Percentiles rank a stretch among this genome's conserved stretches.
These are phyloP conservation scores for Penicillium sp. DNA, from an alignment of 2,329 filamentous ascomycete species.

Conservation along the genomic window DNA sequence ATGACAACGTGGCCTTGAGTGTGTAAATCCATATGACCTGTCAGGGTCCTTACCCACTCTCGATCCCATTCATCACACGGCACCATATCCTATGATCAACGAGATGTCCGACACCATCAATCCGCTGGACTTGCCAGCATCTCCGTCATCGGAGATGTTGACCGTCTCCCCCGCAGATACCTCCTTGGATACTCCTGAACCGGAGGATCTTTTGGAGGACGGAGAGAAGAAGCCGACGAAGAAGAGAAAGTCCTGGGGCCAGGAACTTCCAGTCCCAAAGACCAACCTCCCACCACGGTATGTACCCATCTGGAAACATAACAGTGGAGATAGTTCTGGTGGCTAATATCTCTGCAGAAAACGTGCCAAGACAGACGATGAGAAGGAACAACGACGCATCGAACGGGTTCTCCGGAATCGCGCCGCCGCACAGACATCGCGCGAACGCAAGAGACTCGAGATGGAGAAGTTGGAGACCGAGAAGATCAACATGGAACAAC, in stretches of 20 bases:
- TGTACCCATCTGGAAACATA: conserved; percentile 23
- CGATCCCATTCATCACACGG: conserved; percentile 15
- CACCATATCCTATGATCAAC: conserved; percentile 10
- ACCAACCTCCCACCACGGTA: conserved; percentile 91
- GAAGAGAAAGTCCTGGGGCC: conserved; percentile 98
- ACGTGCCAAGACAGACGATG: conserved; percentile 96
- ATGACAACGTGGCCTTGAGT: conserved; percentile 40
- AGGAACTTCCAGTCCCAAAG: conserved; percentile 94
- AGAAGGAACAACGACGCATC: conserved; percentile 96
- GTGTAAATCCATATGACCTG: neutral
- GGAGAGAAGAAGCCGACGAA: conserved; percentile 73
- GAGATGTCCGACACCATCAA: conserved; percentile 34
- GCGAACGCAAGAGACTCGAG: conserved; percentile 86
- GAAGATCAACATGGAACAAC: conserved; percentile 65
- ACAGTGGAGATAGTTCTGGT: neutral
- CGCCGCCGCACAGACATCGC: conserved; percentile 91
- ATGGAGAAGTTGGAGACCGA: conserved; percentile 77
- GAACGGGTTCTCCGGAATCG: conserved; percentile 96
- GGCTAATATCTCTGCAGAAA: conserved; percentile 58
- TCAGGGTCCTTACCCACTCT: conserved; percentile 7
- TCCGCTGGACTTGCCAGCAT: conserved; percentile 31
- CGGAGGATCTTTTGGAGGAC: conserved; percentile 22
- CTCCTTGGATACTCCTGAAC: conserved; percentile 32
- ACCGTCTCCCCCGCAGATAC: conserved; percentile 45
- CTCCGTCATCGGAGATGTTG: conserved; percentile 35